phyloP scores from a whole-genome alignment of 139 green algal genomes.

The Pseudopediastrum boryanum region DNA sequence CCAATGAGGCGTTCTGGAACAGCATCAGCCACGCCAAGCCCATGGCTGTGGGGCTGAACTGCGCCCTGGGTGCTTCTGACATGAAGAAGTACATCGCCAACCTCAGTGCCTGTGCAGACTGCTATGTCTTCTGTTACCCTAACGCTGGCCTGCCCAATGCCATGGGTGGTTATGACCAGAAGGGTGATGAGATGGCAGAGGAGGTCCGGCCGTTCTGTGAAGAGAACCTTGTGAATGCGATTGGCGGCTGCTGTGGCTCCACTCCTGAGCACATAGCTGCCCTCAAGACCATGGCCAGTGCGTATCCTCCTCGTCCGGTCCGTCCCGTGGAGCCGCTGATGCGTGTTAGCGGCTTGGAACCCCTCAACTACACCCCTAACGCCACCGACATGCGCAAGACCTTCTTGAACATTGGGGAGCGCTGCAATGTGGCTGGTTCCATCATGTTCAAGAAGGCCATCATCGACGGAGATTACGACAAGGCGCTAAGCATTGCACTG shows the following conservation, averaged over 20 bases:
- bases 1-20: constrained; percentile 99
- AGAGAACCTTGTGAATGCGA: constrained; percentile 88
- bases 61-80: constrained; percentile 93
- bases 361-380: constrained; percentile 91
- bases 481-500: constrained; percentile 89
- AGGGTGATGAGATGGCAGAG: constrained; percentile 91
- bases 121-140: constrained; percentile 97
- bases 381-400: constrained; percentile 76
- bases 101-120: constrained; percentile 86
- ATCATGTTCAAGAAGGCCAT: constrained; percentile 98
- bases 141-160: constrained; percentile 98
- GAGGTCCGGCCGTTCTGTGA: constrained; percentile 94
- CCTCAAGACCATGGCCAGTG: constrained; percentile 71
- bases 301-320: constrained; percentile 71
- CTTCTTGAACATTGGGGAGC: constrained; percentile 97
- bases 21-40: constrained; percentile 90
- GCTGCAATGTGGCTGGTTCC: constrained; percentile 97
- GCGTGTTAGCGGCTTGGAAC: constrained; percentile 94
- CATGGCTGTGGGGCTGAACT: constrained; percentile 96
- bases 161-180: constrained; percentile 99
- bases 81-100: constrained; percentile 97
- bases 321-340: constrained; percentile 74
- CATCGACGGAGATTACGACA: constrained; percentile 94
- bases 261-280: constrained; percentile 90
- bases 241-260: constrained; percentile 96